phyloP scores from a whole-genome alignment of 768 basidiomycete species.

The Boletellus emodensis region DNA sequence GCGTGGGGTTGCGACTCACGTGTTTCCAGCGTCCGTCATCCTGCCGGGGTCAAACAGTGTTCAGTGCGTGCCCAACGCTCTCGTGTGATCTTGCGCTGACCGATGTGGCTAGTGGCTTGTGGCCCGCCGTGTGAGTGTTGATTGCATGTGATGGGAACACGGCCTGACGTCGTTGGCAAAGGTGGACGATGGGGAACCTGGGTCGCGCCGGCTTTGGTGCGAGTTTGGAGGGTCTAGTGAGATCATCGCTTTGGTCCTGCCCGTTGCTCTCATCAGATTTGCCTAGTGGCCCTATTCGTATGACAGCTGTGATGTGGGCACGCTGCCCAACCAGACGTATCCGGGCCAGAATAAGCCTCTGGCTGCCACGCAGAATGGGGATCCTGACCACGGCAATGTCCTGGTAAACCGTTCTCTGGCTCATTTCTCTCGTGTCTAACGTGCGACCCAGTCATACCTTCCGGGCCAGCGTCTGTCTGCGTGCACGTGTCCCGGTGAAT shows the following conservation, averaged over 20 bases:
- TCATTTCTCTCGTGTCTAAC: slow-evolving; percentile 1
- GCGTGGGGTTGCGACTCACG: background rate
- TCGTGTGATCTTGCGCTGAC: slow-evolving; percentile 5
- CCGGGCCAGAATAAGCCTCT: slow-evolving; percentile 42
- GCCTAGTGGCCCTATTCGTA: slow-evolving; percentile 52
- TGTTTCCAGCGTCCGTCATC: slow-evolving; percentile 31
- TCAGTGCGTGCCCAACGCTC: slow-evolving; percentile 18
- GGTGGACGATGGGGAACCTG: slow-evolving; percentile 56
- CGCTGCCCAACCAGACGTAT: slow-evolving; percentile 68
- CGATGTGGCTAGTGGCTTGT: slow-evolving; percentile 35
- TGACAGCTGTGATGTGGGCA: slow-evolving; percentile 71
- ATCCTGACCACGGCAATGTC: slow-evolving; percentile 28
- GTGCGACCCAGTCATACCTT: slow-evolving; percentile 38
- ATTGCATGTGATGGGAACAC: background rate
- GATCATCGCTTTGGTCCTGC: slow-evolving; percentile 20
- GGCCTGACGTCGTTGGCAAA: slow-evolving; percentile 15
- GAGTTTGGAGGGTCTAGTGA: slow-evolving; percentile 58
- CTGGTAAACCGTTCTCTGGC: slow-evolving; percentile 13
- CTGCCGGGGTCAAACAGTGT: slow-evolving; percentile 42
- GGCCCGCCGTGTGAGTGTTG: slow-evolving; percentile 42
- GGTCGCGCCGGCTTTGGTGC: slow-evolving; percentile 54
- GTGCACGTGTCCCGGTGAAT: slow-evolving; percentile 56
- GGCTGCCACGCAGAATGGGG: slow-evolving; percentile 39
- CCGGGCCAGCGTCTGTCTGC: slow-evolving; percentile 54
- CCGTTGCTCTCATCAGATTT: background rate